These are phyloP conservation scores for Coriolopsis trogii DNA, from an alignment of 1,284 basidiomycete genomes.

Conservation along the genomic window DNA sequence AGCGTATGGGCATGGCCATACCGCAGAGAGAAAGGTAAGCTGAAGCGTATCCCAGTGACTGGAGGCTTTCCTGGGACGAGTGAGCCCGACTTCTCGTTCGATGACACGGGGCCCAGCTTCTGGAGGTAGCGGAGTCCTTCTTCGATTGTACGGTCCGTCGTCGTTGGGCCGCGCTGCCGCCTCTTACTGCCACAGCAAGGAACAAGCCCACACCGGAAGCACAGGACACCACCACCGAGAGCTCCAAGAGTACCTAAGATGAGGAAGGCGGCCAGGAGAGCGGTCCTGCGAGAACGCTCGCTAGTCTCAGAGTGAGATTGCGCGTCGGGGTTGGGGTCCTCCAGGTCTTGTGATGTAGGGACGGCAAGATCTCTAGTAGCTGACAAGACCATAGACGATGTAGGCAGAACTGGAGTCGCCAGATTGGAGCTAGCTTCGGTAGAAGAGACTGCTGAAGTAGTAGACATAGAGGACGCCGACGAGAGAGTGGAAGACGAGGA, in stretches of 20 bases:
- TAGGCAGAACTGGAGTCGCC: background rate
- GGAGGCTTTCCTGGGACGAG: constrained; percentile 21
- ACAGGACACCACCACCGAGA: constrained; percentile 28
- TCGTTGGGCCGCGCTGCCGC: constrained; percentile 6
- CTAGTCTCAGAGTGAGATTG: constrained; percentile 19
- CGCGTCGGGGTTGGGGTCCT: constrained; percentile 18
- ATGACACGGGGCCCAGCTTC: constrained; percentile 3
- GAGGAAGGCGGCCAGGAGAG: constrained; percentile 31
- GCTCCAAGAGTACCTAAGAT: constrained; percentile 28
- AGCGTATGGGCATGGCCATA: constrained; percentile 16
- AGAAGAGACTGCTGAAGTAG: background rate
- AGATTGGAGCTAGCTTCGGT: background rate
- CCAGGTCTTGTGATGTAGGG: constrained; percentile 7
- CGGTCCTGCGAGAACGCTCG: constrained; percentile 25
- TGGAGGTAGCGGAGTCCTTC: constrained; percentile 12
- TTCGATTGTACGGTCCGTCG: constrained; percentile 14
- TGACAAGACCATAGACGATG: background rate
- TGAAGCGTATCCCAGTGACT: background rate
- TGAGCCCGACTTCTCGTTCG: constrained; percentile 18
- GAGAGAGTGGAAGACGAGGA: background rate
- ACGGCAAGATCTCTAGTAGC: background rate
- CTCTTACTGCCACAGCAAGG: constrained; percentile 16
- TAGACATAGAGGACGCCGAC: background rate
- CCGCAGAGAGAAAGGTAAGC: constrained; percentile 14
- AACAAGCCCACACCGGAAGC: constrained; percentile 29